phyloP scores from a whole-genome alignment of 352 stramenopile genomes.

The Pythium volutum region DNA sequence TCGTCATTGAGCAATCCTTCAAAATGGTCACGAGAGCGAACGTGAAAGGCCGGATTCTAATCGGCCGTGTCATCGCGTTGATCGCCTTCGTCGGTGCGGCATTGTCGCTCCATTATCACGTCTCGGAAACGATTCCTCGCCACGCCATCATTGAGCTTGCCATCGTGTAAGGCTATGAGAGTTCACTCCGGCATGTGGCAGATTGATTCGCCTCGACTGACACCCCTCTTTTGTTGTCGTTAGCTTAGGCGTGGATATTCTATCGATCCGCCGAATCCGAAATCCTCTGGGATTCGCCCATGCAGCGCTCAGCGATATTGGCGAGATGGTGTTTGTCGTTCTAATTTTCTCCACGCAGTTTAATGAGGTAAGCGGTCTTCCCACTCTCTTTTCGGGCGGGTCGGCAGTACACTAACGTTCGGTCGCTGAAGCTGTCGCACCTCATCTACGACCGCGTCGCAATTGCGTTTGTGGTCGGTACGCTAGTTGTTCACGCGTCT shows the following conservation, averaged over 20 bases:
- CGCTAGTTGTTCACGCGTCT: constrained; percentile 30
- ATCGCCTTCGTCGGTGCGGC: not conserved
- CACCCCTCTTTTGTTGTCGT: not conserved
- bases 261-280: not conserved
- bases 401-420: too few species aligned
- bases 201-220: not conserved
- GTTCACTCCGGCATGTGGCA: not conserved
- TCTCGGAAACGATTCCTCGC: not conserved
- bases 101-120: not conserved
- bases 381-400: too few species aligned
- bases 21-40: not conserved
- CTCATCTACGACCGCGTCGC: constrained; percentile 42
- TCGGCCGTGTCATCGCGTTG: not conserved
- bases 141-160: not conserved
- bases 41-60: not conserved
- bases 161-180: not conserved
- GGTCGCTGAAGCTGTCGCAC: constrained; percentile 1
- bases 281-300: not conserved
- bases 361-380: constrained; percentile 22
- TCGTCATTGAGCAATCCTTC: constrained; percentile 17
- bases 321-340: constrained; percentile 7
- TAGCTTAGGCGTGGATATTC: not conserved
- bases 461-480: constrained; percentile 29
- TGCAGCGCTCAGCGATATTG: not conserved
- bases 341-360: constrained; percentile 41